Evolutionary conservation across 805 yeast genomes (phyloP).

Genomic region (Metschnikowia gelsemii): DNA sequence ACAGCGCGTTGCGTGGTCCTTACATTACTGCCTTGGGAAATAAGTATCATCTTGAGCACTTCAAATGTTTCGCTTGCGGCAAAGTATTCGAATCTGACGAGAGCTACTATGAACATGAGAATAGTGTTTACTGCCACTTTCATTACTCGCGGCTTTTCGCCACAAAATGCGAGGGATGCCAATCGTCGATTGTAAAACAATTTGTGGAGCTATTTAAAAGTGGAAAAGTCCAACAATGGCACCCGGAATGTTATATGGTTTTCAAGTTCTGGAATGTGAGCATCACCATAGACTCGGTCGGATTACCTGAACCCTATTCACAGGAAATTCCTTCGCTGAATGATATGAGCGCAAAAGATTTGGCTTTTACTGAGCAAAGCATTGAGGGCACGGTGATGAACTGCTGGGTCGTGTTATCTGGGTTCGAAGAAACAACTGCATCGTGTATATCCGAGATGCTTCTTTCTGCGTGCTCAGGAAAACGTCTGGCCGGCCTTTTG

Average conservation of each 20-base stretch:
- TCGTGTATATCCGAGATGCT: constrained; percentile 89
- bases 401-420: constrained; percentile 85
- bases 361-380: constrained; percentile 58
- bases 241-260: constrained; percentile 98
- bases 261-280: constrained; percentile 94
- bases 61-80: constrained; percentile 84
- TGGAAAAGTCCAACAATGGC: constrained; percentile 95
- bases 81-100: constrained; percentile 87
- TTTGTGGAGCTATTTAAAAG: constrained; percentile 91
- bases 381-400: constrained; percentile 58
- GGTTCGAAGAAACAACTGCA: constrained; percentile 89
- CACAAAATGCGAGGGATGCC: constrained; percentile 90
- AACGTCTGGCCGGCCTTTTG: constrained; percentile 62
- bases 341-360: constrained; percentile 37
- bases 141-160: constrained; percentile 89
- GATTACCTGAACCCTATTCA: constrained; percentile 31
- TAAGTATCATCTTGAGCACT: constrained; percentile 93
- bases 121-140: constrained; percentile 81
- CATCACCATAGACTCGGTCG: constrained; percentile 59
- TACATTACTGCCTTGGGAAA: constrained; percentile 91
- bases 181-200: constrained; percentile 86
- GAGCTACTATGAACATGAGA: constrained; percentile 85
- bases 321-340: background rate
- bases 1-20: constrained; percentile 83
- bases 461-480: constrained; percentile 73